Conservation (phyloP, 805 yeast species). For the Candida succiphila region DNA sequence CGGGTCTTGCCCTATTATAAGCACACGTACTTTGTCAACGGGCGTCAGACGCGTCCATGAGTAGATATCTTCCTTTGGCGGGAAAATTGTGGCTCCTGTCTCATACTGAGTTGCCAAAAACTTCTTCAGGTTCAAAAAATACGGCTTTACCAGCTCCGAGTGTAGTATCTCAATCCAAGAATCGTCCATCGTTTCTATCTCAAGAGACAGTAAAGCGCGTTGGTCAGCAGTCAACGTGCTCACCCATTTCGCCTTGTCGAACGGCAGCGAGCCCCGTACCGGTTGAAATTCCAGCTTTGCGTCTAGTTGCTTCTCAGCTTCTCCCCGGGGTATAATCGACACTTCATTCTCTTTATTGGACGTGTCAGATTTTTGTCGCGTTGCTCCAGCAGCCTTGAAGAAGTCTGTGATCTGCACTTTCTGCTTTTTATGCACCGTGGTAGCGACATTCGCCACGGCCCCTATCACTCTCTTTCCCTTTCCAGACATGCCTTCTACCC, state of each 20-base stretch:
- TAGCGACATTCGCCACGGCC: not conserved
- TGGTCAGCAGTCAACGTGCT: constrained; percentile 36
- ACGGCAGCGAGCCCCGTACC: too few species aligned
- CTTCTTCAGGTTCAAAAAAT: constrained; percentile 62
- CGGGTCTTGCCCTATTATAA: constrained; percentile 93
- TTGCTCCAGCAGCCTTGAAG: constrained; percentile 1
- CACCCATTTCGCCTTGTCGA: constrained; percentile 46
- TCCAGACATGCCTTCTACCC: too few species aligned
- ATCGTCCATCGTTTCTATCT: constrained; percentile 58
- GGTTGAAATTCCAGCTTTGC: not conserved
- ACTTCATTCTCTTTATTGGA: not conserved
- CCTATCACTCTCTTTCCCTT: too few species aligned
- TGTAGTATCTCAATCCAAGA: constrained; percentile 71
- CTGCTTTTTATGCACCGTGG: constrained; percentile 1
- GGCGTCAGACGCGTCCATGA: constrained; percentile 91
- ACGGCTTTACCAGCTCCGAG: constrained; percentile 72
- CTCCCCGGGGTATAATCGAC: not conserved
- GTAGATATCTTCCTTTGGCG: constrained; percentile 68
- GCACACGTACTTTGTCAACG: constrained; percentile 57
- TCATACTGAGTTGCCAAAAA: constrained; percentile 42
- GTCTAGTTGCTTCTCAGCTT: not conserved
- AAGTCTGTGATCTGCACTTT: constrained; percentile 2
- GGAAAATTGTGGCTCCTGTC: constrained; percentile 50
- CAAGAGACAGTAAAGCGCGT: constrained; percentile 45
- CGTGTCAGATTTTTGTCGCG: not conserved